Conservation (phyloP, 2,329 filamentous ascomycete genomes). For the Sporothrix luriei region DNA sequence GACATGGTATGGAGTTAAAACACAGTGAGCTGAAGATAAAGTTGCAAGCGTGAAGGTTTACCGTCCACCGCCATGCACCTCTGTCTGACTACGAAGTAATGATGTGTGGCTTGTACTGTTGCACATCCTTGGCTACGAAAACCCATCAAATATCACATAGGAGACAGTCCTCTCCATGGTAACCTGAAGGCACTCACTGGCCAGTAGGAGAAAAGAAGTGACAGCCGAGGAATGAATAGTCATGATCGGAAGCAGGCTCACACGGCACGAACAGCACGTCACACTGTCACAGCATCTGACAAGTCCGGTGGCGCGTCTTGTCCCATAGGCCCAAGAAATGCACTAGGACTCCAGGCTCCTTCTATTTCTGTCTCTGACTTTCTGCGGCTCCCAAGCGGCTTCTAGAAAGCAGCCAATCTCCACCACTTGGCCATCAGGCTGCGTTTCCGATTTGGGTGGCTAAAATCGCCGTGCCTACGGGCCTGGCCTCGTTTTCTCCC, state of each 20-base stretch:
- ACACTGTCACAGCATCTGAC: no score
- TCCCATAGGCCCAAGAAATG: neutral
- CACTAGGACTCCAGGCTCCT: neutral
- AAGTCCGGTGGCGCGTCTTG: no score
- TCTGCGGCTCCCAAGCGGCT: neutral
- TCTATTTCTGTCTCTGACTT: neutral
- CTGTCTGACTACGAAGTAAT: neutral
- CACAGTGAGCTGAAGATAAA: neutral
- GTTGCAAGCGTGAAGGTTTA: conserved; percentile 8
- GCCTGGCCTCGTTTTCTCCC: neutral
- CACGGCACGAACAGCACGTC: no score
- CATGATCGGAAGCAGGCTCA: no score
- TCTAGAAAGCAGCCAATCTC: conserved; percentile 6
- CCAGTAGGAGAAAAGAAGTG: neutral
- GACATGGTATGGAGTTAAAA: neutral
- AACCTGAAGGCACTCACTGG: neutral
- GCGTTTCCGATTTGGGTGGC: conserved; percentile 21
- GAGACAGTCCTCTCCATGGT: neutral
- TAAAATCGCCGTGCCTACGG: neutral
- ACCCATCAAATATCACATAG: no score
- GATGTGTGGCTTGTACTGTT: neutral
- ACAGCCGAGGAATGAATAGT: no score
- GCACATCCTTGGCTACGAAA: no score
- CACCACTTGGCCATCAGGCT: conserved; percentile 20
- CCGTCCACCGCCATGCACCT: neutral